These are phyloP conservation scores for Vitis rotundifolia DNA, from an alignment of 164 flowering plant genomes.

Conservation along the genomic window DNA sequence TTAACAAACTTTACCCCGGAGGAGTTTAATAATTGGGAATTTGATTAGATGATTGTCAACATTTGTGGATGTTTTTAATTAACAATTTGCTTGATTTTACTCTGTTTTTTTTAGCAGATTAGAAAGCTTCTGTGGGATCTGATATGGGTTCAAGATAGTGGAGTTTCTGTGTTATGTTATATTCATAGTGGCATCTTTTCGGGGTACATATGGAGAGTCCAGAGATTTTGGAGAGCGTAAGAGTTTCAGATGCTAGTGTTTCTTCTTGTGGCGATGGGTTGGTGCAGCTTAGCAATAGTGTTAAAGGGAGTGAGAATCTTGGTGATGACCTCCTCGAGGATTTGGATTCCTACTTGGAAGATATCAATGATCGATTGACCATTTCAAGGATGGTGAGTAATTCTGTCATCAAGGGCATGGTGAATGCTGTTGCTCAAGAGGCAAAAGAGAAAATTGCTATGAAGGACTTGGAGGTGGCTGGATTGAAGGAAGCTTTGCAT, in stretches of 20 bases:
- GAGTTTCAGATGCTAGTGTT: conserved; percentile 8
- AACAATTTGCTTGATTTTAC: too few relatives aligned
- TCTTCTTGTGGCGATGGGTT: conserved; percentile 18
- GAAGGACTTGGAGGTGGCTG: conserved; percentile 55
- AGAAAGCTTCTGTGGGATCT: too few relatives aligned
- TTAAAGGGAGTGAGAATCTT: conserved; percentile 32
- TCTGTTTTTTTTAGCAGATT: too few relatives aligned
- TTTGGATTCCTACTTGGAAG: conserved; percentile 73
- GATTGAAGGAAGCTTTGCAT: conserved; percentile 39
- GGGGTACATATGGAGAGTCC: conserved; percentile 18
- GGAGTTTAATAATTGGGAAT: too few relatives aligned
- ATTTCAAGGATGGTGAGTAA: conserved; percentile 87
- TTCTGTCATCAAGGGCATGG: conserved; percentile 77
- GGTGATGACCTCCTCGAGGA: conserved; percentile 52
- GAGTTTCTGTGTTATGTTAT: too few relatives aligned
- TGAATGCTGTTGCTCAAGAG: conserved; percentile 67
- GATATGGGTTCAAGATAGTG: too few relatives aligned
- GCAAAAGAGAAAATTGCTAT: conserved; percentile 53
- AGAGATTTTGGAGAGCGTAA: conserved; percentile 10
- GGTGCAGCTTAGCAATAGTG: conserved; percentile 14
- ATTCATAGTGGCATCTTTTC: background rate
- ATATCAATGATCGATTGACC: conserved; percentile 58
- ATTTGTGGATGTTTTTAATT: too few relatives aligned
- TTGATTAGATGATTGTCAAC: too few relatives aligned
- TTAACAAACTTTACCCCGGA: too few relatives aligned